These are phyloP conservation scores for Trichophaea hybrida DNA, from an alignment of 2,329 filamentous ascomycete species.

Conservation along the genomic window DNA sequence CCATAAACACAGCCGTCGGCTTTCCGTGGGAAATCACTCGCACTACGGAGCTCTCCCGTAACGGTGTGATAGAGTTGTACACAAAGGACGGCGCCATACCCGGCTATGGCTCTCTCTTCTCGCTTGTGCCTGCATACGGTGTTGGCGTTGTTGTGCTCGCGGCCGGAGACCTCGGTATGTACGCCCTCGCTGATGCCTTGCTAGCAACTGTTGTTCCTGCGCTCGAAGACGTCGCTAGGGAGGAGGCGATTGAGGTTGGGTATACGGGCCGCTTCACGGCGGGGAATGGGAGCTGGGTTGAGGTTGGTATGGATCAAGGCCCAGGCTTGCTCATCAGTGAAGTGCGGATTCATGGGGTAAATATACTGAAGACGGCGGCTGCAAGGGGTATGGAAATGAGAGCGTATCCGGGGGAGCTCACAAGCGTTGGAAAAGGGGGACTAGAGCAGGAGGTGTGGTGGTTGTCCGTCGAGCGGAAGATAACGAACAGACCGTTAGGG, in stretches of 20 bases:
- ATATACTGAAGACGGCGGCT: conserved; percentile 2
- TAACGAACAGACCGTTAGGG: neutral
- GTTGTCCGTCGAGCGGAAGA: conserved; percentile 10
- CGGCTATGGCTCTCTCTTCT: conserved; percentile 16
- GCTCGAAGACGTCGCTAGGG: conserved; percentile 14
- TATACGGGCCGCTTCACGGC: conserved; percentile 9
- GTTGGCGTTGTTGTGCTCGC: conserved; percentile 17
- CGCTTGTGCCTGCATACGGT: conserved; percentile 16
- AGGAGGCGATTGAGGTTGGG: conserved; percentile 7
- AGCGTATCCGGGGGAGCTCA: neutral
- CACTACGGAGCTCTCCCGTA: conserved; percentile 9
- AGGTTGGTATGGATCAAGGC: conserved; percentile 14
- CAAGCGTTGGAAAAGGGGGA: no score
- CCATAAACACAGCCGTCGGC: conserved; percentile 7
- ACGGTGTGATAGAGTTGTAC: conserved; percentile 17
- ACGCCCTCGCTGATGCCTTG: conserved; percentile 6
- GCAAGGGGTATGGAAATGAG: no score
- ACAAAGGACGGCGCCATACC: conserved; percentile 18
- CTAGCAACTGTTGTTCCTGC: conserved; percentile 14
- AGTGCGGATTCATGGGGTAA: neutral
- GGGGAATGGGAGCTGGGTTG: neutral
- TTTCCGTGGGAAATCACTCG: conserved; percentile 20
- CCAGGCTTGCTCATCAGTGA: conserved; percentile 8
- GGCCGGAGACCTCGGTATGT: neutral
- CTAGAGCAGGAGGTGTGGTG: conserved; percentile 19